phyloP scores from a whole-genome alignment of 129 eudicot genomes.

The Solidago caesia region DNA sequence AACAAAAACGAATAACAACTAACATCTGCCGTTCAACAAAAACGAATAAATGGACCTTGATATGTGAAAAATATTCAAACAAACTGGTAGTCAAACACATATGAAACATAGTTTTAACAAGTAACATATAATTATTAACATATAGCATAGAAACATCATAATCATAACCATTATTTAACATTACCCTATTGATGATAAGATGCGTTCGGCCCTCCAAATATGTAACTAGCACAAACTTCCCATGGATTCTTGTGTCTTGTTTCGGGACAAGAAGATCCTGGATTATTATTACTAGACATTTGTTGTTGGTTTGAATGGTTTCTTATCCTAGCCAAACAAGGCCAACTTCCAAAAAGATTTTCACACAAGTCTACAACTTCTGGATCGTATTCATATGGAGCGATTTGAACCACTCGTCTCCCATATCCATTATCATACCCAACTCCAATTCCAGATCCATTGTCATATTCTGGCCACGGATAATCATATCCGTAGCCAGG shows the following conservation, averaged over 20 bases:
- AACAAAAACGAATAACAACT: too few species aligned
- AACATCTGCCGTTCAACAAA: too few species aligned
- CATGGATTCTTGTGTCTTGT: slow-evolving; percentile 41
- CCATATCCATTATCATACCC: slow-evolving; percentile 39
- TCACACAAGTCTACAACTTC: slow-evolving; percentile 76
- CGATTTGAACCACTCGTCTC: slow-evolving; percentile 39
- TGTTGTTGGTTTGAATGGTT: slow-evolving; percentile 27
- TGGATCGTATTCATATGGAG: slow-evolving; percentile 53
- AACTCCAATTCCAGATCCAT: slow-evolving; percentile 30
- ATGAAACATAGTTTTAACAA: too few species aligned
- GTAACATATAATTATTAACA: too few species aligned
- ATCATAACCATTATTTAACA: background rate
- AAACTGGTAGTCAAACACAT: too few species aligned
- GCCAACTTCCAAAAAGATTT: slow-evolving; percentile 74
- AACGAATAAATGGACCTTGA: too few species aligned
- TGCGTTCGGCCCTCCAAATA: slow-evolving; percentile 51
- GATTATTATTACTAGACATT: background rate
- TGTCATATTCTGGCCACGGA: slow-evolving; percentile 42
- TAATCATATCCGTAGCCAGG: slow-evolving; percentile 34
- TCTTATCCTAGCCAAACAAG: slow-evolving; percentile 60
- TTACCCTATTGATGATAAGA: slow-evolving; percentile 19
- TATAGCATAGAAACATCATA: background rate
- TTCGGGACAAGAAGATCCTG: slow-evolving; percentile 1
- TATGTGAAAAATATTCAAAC: too few species aligned
- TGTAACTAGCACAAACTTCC: slow-evolving; percentile 50